These are phyloP conservation scores for Phylloporus scabripes DNA, from an alignment of 768 basidiomycete genomes.

Conservation along the genomic window DNA sequence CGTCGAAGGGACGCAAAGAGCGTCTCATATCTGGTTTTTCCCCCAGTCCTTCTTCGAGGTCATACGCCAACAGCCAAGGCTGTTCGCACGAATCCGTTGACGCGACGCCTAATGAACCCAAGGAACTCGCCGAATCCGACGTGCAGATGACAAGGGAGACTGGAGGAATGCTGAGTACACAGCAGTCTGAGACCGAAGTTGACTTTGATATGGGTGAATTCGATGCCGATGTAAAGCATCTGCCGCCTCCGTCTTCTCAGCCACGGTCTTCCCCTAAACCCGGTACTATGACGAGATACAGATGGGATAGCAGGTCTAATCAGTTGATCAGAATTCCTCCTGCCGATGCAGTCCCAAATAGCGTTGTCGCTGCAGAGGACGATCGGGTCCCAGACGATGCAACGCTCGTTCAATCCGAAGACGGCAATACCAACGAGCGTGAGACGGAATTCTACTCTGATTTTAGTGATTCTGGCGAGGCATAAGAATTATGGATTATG, in stretches of 20 bases:
- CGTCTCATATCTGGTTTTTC: not conserved
- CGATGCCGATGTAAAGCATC: not conserved
- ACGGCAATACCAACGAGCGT: not conserved
- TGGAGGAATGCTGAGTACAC: too few species aligned
- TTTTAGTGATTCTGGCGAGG: not conserved
- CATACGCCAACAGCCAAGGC: not conserved
- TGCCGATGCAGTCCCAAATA: not conserved
- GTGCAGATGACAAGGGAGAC: not conserved
- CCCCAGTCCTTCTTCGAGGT: not conserved
- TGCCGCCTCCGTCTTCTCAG: not conserved
- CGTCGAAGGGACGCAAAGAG: not conserved
- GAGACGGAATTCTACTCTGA: conserved; percentile 2
- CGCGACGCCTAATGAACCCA: not conserved
- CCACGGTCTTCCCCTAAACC: not conserved
- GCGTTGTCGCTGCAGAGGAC: not conserved
- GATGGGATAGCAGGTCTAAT: conserved; percentile 4
- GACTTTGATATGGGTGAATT: not conserved
- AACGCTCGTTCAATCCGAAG: conserved; percentile 15
- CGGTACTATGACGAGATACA: conserved; percentile 4
- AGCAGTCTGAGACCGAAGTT: not conserved
- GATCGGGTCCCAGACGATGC: conserved; percentile 10
- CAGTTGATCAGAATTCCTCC: not conserved
- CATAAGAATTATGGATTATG: not conserved
- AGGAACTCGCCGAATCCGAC: not conserved
- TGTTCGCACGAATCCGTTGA: not conserved